phyloP scores from a whole-genome alignment of 2,329 filamentous ascomycete genomes.

The Exophiala aquamarina region DNA sequence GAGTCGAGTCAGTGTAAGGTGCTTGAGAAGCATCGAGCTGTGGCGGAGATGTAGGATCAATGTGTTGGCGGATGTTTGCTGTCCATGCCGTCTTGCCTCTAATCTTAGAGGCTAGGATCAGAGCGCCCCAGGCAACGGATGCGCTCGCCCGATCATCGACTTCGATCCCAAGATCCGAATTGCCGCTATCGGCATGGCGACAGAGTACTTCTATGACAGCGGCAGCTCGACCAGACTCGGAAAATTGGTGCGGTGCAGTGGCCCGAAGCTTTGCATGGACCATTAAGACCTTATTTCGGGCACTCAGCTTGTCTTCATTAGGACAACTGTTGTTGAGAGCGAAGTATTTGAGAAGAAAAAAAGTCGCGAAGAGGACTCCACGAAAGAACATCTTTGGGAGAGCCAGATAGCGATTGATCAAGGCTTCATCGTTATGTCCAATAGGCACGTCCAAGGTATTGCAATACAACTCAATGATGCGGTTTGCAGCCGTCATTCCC shows the following conservation, averaged over 20 bases:
- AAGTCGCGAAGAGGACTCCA: conserved; percentile 5
- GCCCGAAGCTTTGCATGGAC: conserved; percentile 10
- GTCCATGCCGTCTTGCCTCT: too few relatives aligned
- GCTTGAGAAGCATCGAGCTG: too few relatives aligned
- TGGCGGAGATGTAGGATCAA: too few relatives aligned
- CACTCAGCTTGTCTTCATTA: conserved; percentile 1
- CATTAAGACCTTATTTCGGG: conserved; percentile 8
- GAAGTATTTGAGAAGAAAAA: conserved; percentile 13
- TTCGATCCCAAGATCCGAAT: not conserved
- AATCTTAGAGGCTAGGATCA: too few relatives aligned
- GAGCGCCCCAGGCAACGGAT: not conserved
- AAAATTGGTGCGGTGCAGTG: conserved; percentile 4
- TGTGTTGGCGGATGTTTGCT: too few relatives aligned
- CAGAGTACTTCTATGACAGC: conserved; percentile 10
- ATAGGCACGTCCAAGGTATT: not conserved
- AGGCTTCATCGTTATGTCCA: not conserved
- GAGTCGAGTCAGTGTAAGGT: not conserved
- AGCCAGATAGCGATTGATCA: conserved; percentile 6
- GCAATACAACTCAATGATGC: conserved; percentile 12
- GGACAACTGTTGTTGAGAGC: conserved; percentile 3
- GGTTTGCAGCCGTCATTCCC: conserved; percentile 10
- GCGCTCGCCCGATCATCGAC: conserved; percentile 4
- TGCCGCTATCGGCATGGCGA: not conserved
- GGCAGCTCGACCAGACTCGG: conserved; percentile 13
- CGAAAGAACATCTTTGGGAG: conserved; percentile 6